These are phyloP conservation scores for Populus hybrid DNA, from an alignment of 441 rosid genomes.

Conservation along the genomic window DNA sequence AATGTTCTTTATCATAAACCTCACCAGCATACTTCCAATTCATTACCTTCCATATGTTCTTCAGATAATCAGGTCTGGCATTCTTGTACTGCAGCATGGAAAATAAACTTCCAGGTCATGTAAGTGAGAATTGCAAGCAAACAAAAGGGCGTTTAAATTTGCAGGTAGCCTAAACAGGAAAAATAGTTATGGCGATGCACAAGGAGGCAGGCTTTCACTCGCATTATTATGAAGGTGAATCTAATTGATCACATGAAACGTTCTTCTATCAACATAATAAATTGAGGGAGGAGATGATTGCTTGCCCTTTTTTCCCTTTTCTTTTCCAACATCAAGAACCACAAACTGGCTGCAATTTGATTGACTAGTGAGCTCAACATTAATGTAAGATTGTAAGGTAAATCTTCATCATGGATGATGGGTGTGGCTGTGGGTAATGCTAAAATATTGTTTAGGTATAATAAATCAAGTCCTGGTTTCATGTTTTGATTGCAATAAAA, in stretches of 20 bases:
- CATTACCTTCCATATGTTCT: slow-evolving; percentile 90
- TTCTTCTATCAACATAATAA: neutral
- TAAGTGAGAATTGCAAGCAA: neutral
- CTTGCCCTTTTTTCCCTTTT: neutral
- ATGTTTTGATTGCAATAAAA: neutral
- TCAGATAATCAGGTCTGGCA: slow-evolving; percentile 84
- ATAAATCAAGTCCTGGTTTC: neutral
- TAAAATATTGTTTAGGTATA: neutral
- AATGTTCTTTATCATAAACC: slow-evolving; percentile 56
- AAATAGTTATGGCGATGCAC: neutral
- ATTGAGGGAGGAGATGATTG: neutral
- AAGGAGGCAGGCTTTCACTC: neutral
- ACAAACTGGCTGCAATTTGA: neutral
- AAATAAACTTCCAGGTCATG: neutral
- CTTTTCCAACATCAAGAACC: neutral
- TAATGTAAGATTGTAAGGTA: neutral
- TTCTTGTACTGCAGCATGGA: slow-evolving; percentile 85
- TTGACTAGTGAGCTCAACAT: neutral
- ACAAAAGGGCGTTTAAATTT: neutral
- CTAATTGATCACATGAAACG: neutral
- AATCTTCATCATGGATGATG: neutral
- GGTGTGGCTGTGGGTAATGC: neutral
- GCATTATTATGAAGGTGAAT: neutral
- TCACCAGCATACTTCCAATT: slow-evolving; percentile 84
- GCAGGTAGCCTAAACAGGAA: neutral